Base-by-base conservation (phyloP, 2,329 filamentous ascomycete genomes). In the Xylaria sp. region DNA sequence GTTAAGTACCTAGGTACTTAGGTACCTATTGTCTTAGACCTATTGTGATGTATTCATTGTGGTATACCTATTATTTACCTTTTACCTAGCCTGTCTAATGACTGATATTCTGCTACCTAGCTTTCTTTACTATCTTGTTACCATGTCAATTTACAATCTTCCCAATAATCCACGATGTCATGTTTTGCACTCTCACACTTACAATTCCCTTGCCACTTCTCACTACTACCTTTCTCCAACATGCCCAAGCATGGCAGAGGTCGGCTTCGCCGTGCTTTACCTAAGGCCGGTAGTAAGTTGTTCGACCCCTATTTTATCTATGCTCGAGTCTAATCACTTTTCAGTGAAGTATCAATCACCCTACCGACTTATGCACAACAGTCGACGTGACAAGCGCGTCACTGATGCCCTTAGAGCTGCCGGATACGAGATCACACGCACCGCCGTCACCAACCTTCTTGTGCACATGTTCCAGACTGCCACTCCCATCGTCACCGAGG, bases 391-490 rank as follows among this genome's bases (percentile, higher is more conserved):
- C 13, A 50, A 50, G 31, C 56, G 44, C 10, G 44, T 59, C 13
- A 6, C 22, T 2, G 20, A 25, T 38, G 44, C 56, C 20, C 56
- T 59, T 3, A 25, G 7, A 15, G 31, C 44, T 29, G 31, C 56
- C 13, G 44, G 56, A 50, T 50, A 59, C 44, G n/a, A 59, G 22
- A 49, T 59, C 6, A 47, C 20, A 20, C 13, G 20, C 13, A 2
- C 20, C 9, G 13, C 7, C 9, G 20, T 59, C 20, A 50, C 56
- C 29, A 3, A 36, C 3, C 20, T 59, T n/a, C 56, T 59, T 38
- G 44, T 29, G 6, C 25, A 50, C 22, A 44, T 64, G 54, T 64
- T 64, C 29, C 31, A 45, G 5, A 56, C 9, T n/a, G 60, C 60
- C 5, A 22, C 50, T 27, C 49, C 60, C 9, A 55, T 55, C 25